A percentile compares a stretch with the other conserved stretches of the same genome.
Evolutionary conservation across 768 basidiomycete genomes (phyloP).

Genomic region (Polyporus arcularius): DNA sequence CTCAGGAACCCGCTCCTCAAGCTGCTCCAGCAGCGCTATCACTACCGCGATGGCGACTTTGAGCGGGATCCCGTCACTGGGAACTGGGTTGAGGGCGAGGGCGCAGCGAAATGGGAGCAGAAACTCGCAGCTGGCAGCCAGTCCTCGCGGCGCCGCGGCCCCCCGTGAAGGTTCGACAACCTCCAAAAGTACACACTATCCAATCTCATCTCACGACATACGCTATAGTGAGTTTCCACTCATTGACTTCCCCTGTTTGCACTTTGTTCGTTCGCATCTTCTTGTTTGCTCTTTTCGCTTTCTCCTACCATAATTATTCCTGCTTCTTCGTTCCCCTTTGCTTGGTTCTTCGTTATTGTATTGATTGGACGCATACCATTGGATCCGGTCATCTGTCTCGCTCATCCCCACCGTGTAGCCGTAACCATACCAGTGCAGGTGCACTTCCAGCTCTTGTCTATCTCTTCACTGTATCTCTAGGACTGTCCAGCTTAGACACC

Average conservation of each 20-base stretch:
- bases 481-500: constrained; percentile 4
- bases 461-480: constrained; percentile 21
- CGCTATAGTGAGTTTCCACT: constrained; percentile 1
- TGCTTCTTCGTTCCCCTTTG: constrained; percentile 2
- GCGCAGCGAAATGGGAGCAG: constrained; percentile 62
- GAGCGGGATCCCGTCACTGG: constrained; percentile 67
- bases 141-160: constrained; percentile 10
- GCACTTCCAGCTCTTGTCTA: constrained; percentile 2
- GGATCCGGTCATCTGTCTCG: background rate
- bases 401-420: constrained; percentile 13
- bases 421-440: constrained; percentile 7
- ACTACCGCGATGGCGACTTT: constrained; percentile 85
- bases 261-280: background rate
- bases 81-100: constrained; percentile 70
- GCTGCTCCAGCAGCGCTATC: constrained; percentile 70
- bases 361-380: constrained; percentile 7
- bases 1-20: constrained; percentile 77
- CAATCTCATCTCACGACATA: background rate
- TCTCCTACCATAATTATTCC: constrained; percentile 14
- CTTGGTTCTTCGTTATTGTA: constrained; percentile 3
- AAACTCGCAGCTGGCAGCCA: constrained; percentile 35
- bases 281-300: background rate
- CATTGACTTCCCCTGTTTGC: constrained; percentile 1
- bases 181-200: constrained; percentile 2
- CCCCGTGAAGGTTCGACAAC: background rate